Percentiles rank a stretch among this genome's conserved stretches.
phyloP scores from a whole-genome alignment of 2,329 filamentous ascomycete genomes.

The Colletotrichum sp. region DNA sequence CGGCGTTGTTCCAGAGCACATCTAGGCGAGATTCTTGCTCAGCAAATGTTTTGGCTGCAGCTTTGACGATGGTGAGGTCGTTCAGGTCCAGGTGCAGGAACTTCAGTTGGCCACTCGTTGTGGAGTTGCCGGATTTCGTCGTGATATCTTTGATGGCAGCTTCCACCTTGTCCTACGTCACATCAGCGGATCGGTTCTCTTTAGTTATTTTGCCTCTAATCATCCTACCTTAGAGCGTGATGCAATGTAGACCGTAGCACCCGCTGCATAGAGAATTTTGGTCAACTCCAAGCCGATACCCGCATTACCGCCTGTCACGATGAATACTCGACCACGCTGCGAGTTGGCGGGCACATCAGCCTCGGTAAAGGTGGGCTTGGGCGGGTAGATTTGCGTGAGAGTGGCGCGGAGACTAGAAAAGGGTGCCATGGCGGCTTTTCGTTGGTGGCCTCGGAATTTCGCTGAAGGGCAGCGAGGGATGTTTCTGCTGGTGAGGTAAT shows the following conservation, averaged over 20 bases:
- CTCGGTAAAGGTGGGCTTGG: constrained; percentile 30
- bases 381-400: constrained; percentile 23
- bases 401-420: neutral
- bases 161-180: neutral
- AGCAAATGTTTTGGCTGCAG: constrained; percentile 39
- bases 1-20: constrained; percentile 48
- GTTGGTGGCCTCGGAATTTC: constrained; percentile 6
- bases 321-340: constrained; percentile 37
- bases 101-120: constrained; percentile 23
- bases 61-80: constrained; percentile 44
- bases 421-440: neutral
- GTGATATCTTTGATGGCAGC: neutral
- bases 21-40: constrained; percentile 42
- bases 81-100: constrained; percentile 45
- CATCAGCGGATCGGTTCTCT: neutral
- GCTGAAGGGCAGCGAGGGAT: neutral
- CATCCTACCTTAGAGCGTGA: constrained; percentile 39
- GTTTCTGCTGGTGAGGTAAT: neutral
- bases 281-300: constrained; percentile 55
- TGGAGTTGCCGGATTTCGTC: neutral
- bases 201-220: fast-evolving
- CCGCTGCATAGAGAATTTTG: constrained; percentile 55
- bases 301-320: constrained; percentile 51
- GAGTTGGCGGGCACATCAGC: constrained; percentile 24
- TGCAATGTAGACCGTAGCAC: constrained; percentile 59